Conservation (phyloP, 176 grass and related monocot species). For the Oryza punctata region DNA sequence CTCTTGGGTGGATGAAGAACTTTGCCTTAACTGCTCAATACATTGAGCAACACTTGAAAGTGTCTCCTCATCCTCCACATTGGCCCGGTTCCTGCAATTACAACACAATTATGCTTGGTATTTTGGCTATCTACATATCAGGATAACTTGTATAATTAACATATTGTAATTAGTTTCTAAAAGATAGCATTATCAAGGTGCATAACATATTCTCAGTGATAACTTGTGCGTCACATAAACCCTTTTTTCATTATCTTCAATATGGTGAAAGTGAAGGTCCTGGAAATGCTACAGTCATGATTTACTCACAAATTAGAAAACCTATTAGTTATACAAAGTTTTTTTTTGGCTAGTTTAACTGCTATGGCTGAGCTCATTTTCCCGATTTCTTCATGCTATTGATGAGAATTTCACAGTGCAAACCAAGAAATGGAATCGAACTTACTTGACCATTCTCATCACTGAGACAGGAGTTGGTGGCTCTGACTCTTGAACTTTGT, state of each 20-base stretch:
- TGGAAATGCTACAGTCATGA: neutral
- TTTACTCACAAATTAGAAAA: neutral
- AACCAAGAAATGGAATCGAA: constrained; percentile 36
- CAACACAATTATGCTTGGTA: constrained; percentile 23
- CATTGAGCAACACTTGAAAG: constrained; percentile 88
- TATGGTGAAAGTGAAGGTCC: neutral
- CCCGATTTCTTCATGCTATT: neutral
- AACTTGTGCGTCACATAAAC: neutral
- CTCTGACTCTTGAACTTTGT: constrained; percentile 88
- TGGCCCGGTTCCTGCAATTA: constrained; percentile 63
- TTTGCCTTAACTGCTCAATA: constrained; percentile 86
- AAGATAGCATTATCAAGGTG: constrained; percentile 11
- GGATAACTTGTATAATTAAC: constrained; percentile 14
- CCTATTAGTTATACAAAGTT: neutral
- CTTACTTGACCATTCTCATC: constrained; percentile 83
- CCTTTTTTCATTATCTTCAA: neutral
- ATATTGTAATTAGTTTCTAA: constrained; percentile 21
- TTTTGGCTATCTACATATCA: neutral
- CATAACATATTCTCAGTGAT: neutral
- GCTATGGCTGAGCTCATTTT: neutral
- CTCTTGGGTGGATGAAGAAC: constrained; percentile 73
- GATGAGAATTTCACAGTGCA: neutral
- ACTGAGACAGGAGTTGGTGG: constrained; percentile 78
- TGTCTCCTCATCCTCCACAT: constrained; percentile 90
- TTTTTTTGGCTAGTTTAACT: constrained; percentile 9